phyloP scores from a whole-genome alignment of 1,284 basidiomycete species.

The Ganoderma lucidum region DNA sequence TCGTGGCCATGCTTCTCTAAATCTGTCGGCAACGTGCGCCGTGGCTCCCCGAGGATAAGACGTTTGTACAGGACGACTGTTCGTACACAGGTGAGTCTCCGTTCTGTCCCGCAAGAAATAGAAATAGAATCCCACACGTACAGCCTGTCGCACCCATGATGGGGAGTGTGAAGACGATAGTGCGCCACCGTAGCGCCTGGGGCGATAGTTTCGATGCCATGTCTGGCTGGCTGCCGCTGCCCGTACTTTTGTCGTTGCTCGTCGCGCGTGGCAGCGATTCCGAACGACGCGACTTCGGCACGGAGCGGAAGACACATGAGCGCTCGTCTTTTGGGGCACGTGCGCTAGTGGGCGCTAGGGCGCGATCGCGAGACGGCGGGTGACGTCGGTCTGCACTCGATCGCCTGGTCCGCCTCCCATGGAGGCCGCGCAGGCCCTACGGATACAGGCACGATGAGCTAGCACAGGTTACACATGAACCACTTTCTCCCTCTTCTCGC shows the following conservation, averaged over 20 bases:
- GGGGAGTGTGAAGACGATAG: constrained; percentile 67
- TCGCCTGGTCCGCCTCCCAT: constrained; percentile 14
- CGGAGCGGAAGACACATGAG: constrained; percentile 11
- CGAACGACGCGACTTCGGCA: constrained; percentile 18
- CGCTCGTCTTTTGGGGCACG: constrained; percentile 18
- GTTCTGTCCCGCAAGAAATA: background rate
- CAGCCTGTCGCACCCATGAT: constrained; percentile 69
- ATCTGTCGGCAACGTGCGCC: constrained; percentile 41
- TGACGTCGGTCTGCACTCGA: constrained; percentile 29
- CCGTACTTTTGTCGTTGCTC: constrained; percentile 16
- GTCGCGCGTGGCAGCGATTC: constrained; percentile 14
- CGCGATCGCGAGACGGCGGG: constrained; percentile 22
- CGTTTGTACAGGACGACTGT: constrained; percentile 74
- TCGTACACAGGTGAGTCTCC: constrained; percentile 11
- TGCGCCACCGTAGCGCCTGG: constrained; percentile 62
- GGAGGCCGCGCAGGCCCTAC: background rate
- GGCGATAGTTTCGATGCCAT: constrained; percentile 41
- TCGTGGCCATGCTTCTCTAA: constrained; percentile 30
- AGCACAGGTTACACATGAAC: constrained; percentile 23
- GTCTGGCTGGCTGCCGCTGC: constrained; percentile 4
- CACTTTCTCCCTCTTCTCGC: constrained; percentile 19
- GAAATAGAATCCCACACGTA: too few relatives aligned
- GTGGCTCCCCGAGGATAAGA: constrained; percentile 67
- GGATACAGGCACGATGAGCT: background rate
- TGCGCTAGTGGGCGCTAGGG: constrained; percentile 6